Evolutionary conservation across 345 rosid genomes (phyloP).

Genomic region (Syzygium jambos): DNA sequence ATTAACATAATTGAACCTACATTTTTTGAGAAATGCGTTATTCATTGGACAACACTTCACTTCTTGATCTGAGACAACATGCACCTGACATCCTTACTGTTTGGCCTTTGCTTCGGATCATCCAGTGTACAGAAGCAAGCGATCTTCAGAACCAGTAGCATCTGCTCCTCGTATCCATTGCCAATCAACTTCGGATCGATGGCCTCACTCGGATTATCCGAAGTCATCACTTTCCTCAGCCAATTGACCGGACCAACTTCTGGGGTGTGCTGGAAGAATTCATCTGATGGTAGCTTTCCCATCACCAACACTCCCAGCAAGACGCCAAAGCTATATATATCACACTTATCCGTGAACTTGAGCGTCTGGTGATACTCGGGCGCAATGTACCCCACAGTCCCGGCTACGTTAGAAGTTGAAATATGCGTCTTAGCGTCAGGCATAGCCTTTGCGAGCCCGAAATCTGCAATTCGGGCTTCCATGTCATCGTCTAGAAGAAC

Average conservation of each 20-base stretch:
- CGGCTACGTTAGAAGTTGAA: slow-evolving; percentile 50
- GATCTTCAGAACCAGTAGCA: slow-evolving; percentile 66
- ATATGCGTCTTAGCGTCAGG: slow-evolving; percentile 65
- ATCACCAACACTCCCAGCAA: slow-evolving; percentile 62
- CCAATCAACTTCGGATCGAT: slow-evolving; percentile 47
- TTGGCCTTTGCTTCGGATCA: slow-evolving; percentile 77
- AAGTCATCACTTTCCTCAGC: slow-evolving; percentile 62
- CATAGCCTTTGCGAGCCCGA: slow-evolving; percentile 70
- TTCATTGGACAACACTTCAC: neutral
- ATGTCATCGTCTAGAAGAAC: slow-evolving; percentile 70
- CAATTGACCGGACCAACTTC: slow-evolving; percentile 61
- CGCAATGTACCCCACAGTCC: slow-evolving; percentile 81
- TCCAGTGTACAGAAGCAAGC: slow-evolving; percentile 78
- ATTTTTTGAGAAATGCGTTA: neutral
- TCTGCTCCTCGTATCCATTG: slow-evolving; percentile 58
- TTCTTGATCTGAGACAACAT: slow-evolving; percentile 59
- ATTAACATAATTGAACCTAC: neutral
- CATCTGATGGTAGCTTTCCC: slow-evolving; percentile 82
- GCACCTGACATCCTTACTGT: slow-evolving; percentile 62
- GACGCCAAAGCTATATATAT: slow-evolving; percentile 73
- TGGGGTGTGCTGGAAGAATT: slow-evolving; percentile 54
- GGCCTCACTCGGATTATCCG: slow-evolving; percentile 49
- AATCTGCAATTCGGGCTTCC: slow-evolving; percentile 86
- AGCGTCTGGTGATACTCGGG: slow-evolving; percentile 81
- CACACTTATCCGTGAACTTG: slow-evolving; percentile 80